phyloP scores from a whole-genome alignment of 768 basidiomycete genomes.

The Lyophyllum decastes region DNA sequence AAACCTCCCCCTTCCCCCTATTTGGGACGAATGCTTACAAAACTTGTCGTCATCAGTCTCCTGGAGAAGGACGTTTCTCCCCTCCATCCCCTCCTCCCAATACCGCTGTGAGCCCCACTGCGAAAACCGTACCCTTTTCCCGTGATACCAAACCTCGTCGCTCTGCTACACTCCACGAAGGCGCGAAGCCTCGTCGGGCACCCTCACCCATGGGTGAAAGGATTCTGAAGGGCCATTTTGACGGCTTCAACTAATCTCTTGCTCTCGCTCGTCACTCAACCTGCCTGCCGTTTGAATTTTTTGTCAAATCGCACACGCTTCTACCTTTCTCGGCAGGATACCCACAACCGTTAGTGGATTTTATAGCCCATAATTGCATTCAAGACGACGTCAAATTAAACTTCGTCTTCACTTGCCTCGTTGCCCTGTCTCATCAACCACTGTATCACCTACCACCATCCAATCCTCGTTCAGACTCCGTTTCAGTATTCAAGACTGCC shows the following conservation, averaged over 20 bases:
- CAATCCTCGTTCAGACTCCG: background rate
- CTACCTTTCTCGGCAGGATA: slow-evolving; percentile 34
- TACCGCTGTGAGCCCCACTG: slow-evolving; percentile 43
- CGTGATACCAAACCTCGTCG: slow-evolving; percentile 46
- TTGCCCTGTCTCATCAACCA: background rate
- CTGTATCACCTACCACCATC: slow-evolving; percentile 5
- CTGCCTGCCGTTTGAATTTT: slow-evolving; percentile 13
- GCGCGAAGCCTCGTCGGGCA: slow-evolving; percentile 57
- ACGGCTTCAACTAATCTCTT: slow-evolving; percentile 72
- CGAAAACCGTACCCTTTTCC: slow-evolving; percentile 27
- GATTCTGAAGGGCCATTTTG: slow-evolving; percentile 89
- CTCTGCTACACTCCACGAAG: slow-evolving; percentile 58
- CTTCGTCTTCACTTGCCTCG: background rate
- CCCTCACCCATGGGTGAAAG: slow-evolving; percentile 91
- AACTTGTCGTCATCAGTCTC: slow-evolving; percentile 23
- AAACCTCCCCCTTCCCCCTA: no score
- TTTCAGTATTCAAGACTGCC: background rate
- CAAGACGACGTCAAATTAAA: background rate
- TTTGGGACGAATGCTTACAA: slow-evolving; percentile 15
- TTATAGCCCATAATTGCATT: slow-evolving; percentile 13
- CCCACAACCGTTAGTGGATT: slow-evolving; percentile 36
- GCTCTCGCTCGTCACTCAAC: slow-evolving; percentile 10
- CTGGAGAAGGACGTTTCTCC: slow-evolving; percentile 28
- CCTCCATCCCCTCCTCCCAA: slow-evolving; percentile 55
- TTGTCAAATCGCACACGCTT: slow-evolving; percentile 1